Evolutionary conservation across 441 rosid species (phyloP).

Genomic region (Mallotus repandus): DNA sequence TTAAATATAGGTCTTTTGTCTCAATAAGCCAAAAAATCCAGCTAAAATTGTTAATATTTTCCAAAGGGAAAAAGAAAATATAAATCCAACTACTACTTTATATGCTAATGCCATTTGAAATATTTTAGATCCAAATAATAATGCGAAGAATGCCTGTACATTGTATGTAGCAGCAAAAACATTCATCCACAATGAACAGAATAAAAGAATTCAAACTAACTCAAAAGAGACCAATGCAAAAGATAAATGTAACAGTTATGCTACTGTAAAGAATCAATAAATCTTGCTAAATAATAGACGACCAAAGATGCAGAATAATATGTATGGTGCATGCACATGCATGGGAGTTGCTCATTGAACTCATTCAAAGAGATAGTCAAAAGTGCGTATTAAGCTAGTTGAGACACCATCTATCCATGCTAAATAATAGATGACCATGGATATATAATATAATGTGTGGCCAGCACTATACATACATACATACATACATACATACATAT

Average conservation of each 20-base stretch:
- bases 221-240: neutral
- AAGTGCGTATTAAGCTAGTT: neutral
- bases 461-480: too few relatives aligned
- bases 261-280: neutral
- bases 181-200: constrained; percentile 3
- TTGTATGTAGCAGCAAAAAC: constrained; percentile 1
- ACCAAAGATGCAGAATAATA: neutral
- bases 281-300: too few relatives aligned
- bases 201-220: neutral
- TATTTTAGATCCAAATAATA: neutral
- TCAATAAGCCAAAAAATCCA: neutral
- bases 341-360: neutral
- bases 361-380: neutral
- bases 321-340: neutral
- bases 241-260: neutral
- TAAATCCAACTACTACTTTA: neutral
- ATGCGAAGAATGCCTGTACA: neutral
- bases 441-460: too few relatives aligned
- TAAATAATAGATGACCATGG: too few relatives aligned
- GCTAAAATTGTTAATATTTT: neutral
- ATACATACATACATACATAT: too few relatives aligned
- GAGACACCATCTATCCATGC: neutral
- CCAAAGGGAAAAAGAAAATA: neutral
- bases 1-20: neutral
- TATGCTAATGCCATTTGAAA: neutral